A percentile compares a stretch with the other conserved stretches of the same genome.
Conservation (phyloP, 2,329 filamentous ascomycete genomes). For the Curvularia lunata region DNA sequence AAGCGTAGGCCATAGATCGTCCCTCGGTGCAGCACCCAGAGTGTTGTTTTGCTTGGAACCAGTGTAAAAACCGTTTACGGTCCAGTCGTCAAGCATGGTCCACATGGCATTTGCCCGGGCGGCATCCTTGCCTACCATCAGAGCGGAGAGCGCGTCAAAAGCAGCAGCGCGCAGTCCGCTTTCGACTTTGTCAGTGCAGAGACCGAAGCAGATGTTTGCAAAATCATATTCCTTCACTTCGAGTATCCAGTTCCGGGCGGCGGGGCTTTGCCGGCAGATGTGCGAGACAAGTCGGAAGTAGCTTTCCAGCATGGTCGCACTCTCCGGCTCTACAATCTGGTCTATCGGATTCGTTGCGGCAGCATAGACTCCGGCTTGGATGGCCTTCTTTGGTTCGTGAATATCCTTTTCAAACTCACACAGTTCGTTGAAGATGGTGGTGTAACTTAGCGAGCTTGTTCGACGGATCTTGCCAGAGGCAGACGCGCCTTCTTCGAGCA, state of each 20-base stretch:
- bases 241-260: slow-evolving; percentile 76
- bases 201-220: slow-evolving; percentile 74
- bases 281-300: slow-evolving; percentile 89
- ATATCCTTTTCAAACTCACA: slow-evolving; percentile 82
- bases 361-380: slow-evolving; percentile 62
- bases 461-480: slow-evolving; percentile 79
- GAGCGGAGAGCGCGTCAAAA: slow-evolving; percentile 76
- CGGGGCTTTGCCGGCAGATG: slow-evolving; percentile 74
- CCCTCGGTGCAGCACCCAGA: slow-evolving; percentile 31
- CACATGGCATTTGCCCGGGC: slow-evolving; percentile 77
- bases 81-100: slow-evolving; percentile 79
- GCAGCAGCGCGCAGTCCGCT: slow-evolving; percentile 81
- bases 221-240: slow-evolving; percentile 71
- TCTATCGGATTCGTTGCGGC: slow-evolving; percentile 46
- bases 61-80: slow-evolving; percentile 52
- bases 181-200: slow-evolving; percentile 79
- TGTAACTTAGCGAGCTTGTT: slow-evolving; percentile 86
- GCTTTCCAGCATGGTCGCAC: slow-evolving; percentile 93
- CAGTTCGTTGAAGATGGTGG: slow-evolving; percentile 89
- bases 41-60: slow-evolving; percentile 40
- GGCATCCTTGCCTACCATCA: slow-evolving; percentile 76
- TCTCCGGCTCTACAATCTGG: slow-evolving; percentile 84
- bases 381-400: slow-evolving; percentile 71
- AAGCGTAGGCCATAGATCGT: slow-evolving; percentile 71
- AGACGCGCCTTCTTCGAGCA: slow-evolving; percentile 78